Conservation (phyloP, 257 asterid genomes). For the Schizonepeta tenuifolia region DNA sequence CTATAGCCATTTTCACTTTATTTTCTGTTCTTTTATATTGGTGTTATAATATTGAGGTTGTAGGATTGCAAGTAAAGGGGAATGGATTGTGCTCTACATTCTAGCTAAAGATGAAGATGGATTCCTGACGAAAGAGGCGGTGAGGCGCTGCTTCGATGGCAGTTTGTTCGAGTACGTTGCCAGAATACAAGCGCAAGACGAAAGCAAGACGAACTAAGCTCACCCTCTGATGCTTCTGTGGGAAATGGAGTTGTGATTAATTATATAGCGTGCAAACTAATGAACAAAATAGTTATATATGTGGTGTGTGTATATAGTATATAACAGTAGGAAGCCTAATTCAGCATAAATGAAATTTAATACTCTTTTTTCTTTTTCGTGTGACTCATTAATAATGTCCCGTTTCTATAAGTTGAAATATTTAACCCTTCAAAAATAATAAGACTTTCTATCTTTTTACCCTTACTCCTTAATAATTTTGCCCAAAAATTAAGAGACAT, state of each 20-base stretch:
- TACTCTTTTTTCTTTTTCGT: too few species aligned
- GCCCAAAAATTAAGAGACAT: too few species aligned
- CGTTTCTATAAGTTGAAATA: too few species aligned
- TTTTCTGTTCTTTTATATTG: background rate
- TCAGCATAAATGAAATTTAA: too few species aligned
- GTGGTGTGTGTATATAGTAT: too few species aligned
- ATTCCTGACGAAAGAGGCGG: slow-evolving; percentile 70
- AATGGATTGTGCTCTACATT: slow-evolving; percentile 61
- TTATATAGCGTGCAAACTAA: background rate
- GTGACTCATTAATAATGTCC: too few species aligned
- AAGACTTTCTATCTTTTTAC: too few species aligned
- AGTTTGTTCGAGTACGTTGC: slow-evolving; percentile 81
- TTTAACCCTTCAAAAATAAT: too few species aligned
- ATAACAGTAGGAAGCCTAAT: background rate
- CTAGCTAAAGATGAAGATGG: slow-evolving; percentile 82
- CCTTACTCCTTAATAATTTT: too few species aligned
- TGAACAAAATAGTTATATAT: background rate
- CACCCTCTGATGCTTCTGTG: background rate
- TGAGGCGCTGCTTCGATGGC: slow-evolving; percentile 76
- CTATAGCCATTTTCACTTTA: background rate
- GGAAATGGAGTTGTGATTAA: background rate
- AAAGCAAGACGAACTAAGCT: slow-evolving; percentile 35
- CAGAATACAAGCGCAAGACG: slow-evolving; percentile 45
- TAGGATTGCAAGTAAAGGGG: slow-evolving; percentile 65
- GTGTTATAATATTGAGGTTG: background rate